Conservation (phyloP, 2,329 filamentous ascomycete genomes). For the Talaromyces sp. region DNA sequence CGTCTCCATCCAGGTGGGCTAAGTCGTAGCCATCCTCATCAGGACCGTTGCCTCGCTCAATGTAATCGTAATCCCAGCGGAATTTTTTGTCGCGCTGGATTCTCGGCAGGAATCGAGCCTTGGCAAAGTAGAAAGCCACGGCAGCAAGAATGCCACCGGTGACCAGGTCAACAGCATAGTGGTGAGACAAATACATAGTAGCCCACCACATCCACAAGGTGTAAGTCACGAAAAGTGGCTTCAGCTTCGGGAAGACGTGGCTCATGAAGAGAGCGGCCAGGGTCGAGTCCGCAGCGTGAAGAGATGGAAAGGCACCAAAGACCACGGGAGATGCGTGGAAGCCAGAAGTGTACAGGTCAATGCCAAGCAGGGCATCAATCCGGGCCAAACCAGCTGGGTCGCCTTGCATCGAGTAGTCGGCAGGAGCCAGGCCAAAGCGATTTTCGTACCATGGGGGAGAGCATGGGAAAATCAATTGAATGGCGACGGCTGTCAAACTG, state of each 20-base stretch:
- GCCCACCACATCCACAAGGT: conserved; percentile 96
- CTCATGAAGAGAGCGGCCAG: conserved; percentile 90
- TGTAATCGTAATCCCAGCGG: conserved; percentile 93
- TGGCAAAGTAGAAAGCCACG: conserved; percentile 75
- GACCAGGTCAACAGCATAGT: conserved; percentile 92
- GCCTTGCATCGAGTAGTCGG: conserved; percentile 85
- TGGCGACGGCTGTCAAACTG: conserved; percentile 79
- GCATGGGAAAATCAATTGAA: conserved; percentile 87
- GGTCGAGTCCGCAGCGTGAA: conserved; percentile 85
- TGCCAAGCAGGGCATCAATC: conserved; percentile 81
- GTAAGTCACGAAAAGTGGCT: conserved; percentile 75
- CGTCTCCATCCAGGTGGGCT: conserved; percentile 52
- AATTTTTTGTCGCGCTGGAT: conserved; percentile 79
- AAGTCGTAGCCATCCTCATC: conserved; percentile 50
- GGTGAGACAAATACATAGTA: conserved; percentile 96
- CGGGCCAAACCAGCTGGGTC: conserved; percentile 84
- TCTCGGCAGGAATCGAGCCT: conserved; percentile 73
- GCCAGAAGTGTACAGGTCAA: conserved; percentile 87
- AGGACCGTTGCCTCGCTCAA: conserved; percentile 69
- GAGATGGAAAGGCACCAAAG: conserved; percentile 89
- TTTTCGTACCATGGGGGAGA: conserved; percentile 98
- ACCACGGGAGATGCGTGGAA: conserved; percentile 88
- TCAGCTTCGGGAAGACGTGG: conserved; percentile 80
- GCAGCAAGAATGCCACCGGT: conserved; percentile 75
- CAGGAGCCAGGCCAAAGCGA: conserved; percentile 80